Base-by-base conservation (phyloP, 1,284 basidiomycete species). In the Marasmius oreades region DNA sequence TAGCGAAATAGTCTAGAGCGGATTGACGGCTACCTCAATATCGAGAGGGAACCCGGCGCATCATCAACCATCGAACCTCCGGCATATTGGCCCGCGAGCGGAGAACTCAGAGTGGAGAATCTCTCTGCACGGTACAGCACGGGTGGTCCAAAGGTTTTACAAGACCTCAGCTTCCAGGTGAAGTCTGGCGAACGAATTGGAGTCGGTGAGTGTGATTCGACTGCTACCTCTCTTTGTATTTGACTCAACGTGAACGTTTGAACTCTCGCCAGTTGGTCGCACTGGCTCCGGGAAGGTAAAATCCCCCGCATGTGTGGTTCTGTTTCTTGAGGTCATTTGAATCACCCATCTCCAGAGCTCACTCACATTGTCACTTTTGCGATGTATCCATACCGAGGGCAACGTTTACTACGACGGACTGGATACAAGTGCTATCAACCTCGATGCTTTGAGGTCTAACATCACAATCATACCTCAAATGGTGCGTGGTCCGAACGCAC, bases 61-160 rank as follows among this genome's bases (percentile, higher is more conserved):
- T 69, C 69, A 2, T 62, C 66, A 12, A 63, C 67, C 26, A 77
- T 77, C 2, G 64, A 75, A 43, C 86, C 86, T 7, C 83, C 86
- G 0, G 85, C 85, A 0, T 81, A 84, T 58, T 88, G 86, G 86
- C 86, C 86, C 0, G 74, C 84, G 0, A 84, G 79, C 24, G 86
- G 86, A 0, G 71, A 77, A 31, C 71, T 88, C 44, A 65, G 70
- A 12, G 80, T 87, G 1, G 77, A 86, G 53, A 75, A 74, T 10
- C 69, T 81, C 3, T 77, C 73, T 5, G 78, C 80, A 33, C 69
- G 73, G 3, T 82, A 81, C 57, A 75, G 77, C 22, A 51, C 53
- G 18, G 77, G 67, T 46, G 70, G 69, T 18, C 78, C 53, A 65
- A 74, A 48, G 64, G 78, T 82, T 0, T 65, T 82, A 43, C 72